These are phyloP conservation scores for Draba incana DNA, from an alignment of 345 rosid genomes.

Conservation along the genomic window DNA sequence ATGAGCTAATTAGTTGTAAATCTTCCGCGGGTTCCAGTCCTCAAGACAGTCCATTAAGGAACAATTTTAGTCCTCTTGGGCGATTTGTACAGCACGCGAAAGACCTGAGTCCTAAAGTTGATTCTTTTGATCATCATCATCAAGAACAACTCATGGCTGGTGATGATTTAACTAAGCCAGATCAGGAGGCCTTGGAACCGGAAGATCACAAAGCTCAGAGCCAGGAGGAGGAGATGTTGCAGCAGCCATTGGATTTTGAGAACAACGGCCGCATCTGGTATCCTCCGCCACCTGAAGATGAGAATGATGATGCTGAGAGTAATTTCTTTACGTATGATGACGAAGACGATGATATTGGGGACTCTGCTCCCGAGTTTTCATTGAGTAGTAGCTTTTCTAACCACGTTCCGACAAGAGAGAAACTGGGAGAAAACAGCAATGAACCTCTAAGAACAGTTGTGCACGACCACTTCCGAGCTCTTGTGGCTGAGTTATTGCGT, in stretches of 20 bases:
- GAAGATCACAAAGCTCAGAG: conserved; percentile 52
- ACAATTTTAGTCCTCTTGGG: conserved; percentile 81
- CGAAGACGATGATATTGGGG: conserved; percentile 86
- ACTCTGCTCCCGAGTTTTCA: conserved; percentile 70
- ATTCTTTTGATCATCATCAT: conserved; percentile 51
- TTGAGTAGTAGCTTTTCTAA: conserved; percentile 78
- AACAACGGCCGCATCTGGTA: conserved; percentile 83
- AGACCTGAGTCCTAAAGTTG: conserved; percentile 58
- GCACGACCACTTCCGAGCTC: conserved; percentile 94
- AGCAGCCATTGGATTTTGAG: conserved; percentile 77
- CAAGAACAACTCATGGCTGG: conserved; percentile 47
- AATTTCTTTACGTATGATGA: conserved; percentile 77
- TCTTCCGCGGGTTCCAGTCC: conserved; percentile 83
- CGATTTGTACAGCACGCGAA: conserved; percentile 69
- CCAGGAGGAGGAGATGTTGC: conserved; percentile 49
- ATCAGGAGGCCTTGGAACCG: conserved; percentile 47
- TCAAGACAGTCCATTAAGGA: conserved; percentile 87
- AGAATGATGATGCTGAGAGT: conserved; percentile 75
- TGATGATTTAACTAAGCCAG: conserved; percentile 57
- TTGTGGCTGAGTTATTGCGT: conserved; percentile 82
- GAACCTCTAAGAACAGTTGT: conserved; percentile 77
- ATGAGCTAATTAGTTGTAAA: conserved; percentile 68
- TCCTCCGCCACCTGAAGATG: conserved; percentile 91
- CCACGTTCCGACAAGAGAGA: conserved; percentile 64
- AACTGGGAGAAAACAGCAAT: conserved; percentile 62